Evolutionary conservation across 2,329 filamentous ascomycete species (phyloP).

Genomic region (Aspergillaceae sp.): DNA sequence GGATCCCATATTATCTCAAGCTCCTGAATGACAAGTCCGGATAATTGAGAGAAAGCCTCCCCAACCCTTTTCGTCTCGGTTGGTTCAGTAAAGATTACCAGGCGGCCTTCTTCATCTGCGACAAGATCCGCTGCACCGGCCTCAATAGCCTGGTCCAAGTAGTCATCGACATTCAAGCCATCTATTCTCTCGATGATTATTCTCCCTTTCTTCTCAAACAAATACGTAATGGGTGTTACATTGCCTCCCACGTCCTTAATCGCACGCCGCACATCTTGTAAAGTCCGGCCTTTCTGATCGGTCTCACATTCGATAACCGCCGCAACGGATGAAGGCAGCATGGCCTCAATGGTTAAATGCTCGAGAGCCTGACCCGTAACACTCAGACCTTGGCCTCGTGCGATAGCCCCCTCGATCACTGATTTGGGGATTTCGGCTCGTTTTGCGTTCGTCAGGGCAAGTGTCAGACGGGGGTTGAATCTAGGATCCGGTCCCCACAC

Average conservation of each 20-base stretch:
- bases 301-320: constrained; percentile 79
- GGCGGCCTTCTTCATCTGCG: constrained; percentile 56
- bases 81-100: constrained; percentile 64
- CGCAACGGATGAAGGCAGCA: constrained; percentile 64
- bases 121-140: constrained; percentile 56
- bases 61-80: constrained; percentile 56
- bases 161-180: constrained; percentile 54
- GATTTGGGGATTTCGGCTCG: constrained; percentile 78
- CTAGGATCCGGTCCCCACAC: constrained; percentile 67
- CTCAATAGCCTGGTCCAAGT: constrained; percentile 74
- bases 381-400: constrained; percentile 78
- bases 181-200: constrained; percentile 59
- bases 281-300: constrained; percentile 64
- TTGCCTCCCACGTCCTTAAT: constrained; percentile 65
- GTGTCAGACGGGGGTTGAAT: constrained; percentile 66
- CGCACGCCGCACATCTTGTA: constrained; percentile 63
- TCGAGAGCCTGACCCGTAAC: constrained; percentile 68
- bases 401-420: constrained; percentile 75
- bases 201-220: constrained; percentile 75
- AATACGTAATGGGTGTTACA: constrained; percentile 66
- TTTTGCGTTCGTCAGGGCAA: constrained; percentile 67
- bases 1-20: constrained; percentile 79
- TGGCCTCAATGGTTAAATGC: constrained; percentile 65
- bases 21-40: constrained; percentile 60
- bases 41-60: constrained; percentile 53